A percentile compares a stretch with the other conserved stretches of the same genome.
Conservation (phyloP, 164 flowering plant species). For the Berberis vulgaris region DNA sequence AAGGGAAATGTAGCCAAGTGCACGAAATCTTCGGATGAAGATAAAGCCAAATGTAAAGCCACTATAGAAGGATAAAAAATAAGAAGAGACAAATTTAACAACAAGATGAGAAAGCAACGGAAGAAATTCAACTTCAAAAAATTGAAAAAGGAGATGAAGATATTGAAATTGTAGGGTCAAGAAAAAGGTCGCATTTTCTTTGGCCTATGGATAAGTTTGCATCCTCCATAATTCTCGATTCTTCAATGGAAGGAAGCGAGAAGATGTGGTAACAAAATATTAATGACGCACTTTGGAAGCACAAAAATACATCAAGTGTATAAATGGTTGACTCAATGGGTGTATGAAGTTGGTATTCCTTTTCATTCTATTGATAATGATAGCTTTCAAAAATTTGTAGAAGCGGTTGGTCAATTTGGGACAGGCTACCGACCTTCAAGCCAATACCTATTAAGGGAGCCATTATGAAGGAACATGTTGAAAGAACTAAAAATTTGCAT, state of each 20-base stretch:
- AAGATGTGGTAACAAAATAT: neutral
- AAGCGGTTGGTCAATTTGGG: neutral
- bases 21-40: neutral
- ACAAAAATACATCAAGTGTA: neutral
- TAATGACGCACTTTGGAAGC: neutral
- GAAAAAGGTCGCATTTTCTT: neutral
- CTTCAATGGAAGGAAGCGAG: neutral
- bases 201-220: neutral
- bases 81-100: neutral
- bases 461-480: neutral
- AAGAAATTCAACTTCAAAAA: neutral
- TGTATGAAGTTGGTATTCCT: neutral
- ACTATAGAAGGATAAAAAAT: neutral
- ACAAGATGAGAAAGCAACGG: neutral
- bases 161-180: neutral
- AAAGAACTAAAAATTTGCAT: neutral
- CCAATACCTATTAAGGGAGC: neutral
- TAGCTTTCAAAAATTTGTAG: neutral
- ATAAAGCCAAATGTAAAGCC: neutral
- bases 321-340: neutral
- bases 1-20: neutral
- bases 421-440: neutral
- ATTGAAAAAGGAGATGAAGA: neutral
- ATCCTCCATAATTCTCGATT: neutral
- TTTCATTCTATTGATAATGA: neutral